Conservation (phyloP, 2,329 filamentous ascomycete genomes). For the Colletotrichum costaricense region DNA sequence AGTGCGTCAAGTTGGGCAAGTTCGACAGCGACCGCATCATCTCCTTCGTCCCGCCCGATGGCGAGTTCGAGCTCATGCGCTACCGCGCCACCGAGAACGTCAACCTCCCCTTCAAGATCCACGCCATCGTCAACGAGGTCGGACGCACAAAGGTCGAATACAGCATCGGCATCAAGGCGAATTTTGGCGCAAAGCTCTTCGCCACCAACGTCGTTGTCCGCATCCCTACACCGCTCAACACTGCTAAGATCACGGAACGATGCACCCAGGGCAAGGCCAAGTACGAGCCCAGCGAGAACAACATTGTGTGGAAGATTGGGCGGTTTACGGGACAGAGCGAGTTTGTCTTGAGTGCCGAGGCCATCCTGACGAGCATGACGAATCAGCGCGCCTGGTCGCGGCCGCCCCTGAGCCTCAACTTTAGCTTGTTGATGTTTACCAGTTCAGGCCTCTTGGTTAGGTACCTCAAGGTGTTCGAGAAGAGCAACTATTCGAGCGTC, state of each 20-base stretch:
- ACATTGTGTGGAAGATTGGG: constrained; percentile 98
- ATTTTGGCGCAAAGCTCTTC: constrained; percentile 96
- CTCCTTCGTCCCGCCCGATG: constrained; percentile 95
- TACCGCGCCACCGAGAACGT: constrained; percentile 99
- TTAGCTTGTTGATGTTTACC: constrained; percentile 97
- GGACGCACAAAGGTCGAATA: constrained; percentile 98
- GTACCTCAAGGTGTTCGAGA: constrained; percentile 99
- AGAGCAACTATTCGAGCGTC: constrained; percentile 97
- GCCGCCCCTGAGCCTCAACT: constrained; percentile 90
- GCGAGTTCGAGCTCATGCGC: constrained; percentile 98
- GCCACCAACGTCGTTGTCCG: constrained; percentile 95
- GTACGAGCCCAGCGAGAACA: constrained; percentile 97
- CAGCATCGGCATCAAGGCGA: constrained; percentile 96
- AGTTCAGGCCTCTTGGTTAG: constrained; percentile 91
- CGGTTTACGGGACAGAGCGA: constrained; percentile 99
- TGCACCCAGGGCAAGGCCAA: constrained; percentile 97
- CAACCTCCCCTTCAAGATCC: constrained; percentile 98
- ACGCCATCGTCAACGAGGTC: constrained; percentile 97
- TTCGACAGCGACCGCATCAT: constrained; percentile 98
- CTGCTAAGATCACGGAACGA: constrained; percentile 90
- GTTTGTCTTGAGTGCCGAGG: constrained; percentile 94
- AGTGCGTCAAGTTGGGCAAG: constrained; percentile 96
- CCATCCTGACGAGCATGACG: constrained; percentile 94
- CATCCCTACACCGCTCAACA: constrained; percentile 96
- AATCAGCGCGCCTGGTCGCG: constrained; percentile 97